Evolutionary conservation across 192 early-diverging fungal species (phyloP).

Genomic region (Dimargaris verticillata): DNA sequence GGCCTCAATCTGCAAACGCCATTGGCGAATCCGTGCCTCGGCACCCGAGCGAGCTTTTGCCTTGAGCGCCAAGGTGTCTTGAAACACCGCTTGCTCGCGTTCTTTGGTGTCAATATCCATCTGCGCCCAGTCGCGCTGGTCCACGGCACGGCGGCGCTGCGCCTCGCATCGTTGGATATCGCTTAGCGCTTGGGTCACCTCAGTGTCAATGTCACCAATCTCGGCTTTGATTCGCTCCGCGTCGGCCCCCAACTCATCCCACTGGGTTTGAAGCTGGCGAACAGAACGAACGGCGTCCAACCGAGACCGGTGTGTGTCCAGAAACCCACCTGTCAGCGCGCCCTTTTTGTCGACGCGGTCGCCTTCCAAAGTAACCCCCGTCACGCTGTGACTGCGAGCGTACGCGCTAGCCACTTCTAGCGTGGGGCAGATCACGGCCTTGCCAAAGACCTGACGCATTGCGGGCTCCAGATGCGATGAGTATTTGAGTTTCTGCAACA

Average conservation of each 20-base stretch:
- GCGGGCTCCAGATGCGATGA: conserved; percentile 52
- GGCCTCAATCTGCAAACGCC: conserved; percentile 38
- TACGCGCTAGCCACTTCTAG: conserved; percentile 66
- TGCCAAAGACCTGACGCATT: conserved; percentile 83
- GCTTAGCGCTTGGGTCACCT: conserved; percentile 40
- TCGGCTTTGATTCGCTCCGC: conserved; percentile 31
- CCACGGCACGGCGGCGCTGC: conserved; percentile 29
- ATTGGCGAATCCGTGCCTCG: conserved; percentile 24
- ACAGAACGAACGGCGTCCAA: conserved; percentile 54
- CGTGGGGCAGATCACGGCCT: conserved; percentile 69
- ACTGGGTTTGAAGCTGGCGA: conserved; percentile 26
- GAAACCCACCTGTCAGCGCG: conserved; percentile 80
- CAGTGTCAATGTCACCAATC: conserved; percentile 36
- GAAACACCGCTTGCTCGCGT: conserved; percentile 23
- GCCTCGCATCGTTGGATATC: conserved; percentile 38
- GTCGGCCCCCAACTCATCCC: conserved; percentile 23
- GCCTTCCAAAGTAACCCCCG: conserved; percentile 79
- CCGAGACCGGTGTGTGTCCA: conserved; percentile 51
- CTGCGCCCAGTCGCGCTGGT: conserved; percentile 43
- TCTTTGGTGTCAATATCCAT: conserved; percentile 39
- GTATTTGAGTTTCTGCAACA: conserved; percentile 63
- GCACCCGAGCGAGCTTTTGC: conserved; percentile 31
- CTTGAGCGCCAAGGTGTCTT: conserved; percentile 31
- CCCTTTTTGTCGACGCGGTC: conserved; percentile 87
- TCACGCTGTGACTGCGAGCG: conserved; percentile 58